A percentile compares a stretch with the other conserved stretches of the same genome.
These are phyloP conservation scores for Stipa capillata DNA, from an alignment of 176 grass and related monocot species.

Conservation along the genomic window DNA sequence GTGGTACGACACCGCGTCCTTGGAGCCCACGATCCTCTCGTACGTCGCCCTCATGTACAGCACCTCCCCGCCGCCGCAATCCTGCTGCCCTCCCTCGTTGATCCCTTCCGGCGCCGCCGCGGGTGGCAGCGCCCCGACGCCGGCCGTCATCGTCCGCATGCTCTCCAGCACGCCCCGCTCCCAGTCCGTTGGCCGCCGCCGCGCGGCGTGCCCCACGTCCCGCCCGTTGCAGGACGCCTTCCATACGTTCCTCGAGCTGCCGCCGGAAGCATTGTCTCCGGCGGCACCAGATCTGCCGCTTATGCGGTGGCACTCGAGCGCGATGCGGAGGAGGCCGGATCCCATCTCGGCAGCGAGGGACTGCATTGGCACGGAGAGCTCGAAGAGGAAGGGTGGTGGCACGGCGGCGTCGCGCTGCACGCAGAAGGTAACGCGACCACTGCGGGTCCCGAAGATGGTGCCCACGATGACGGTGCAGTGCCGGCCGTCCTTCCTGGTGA, in stretches of 20 bases:
- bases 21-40: slow-evolving; percentile 43
- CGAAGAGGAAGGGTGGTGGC: slow-evolving; percentile 50
- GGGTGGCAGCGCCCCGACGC: slow-evolving; percentile 31
- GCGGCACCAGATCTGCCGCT: not conserved
- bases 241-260: slow-evolving; percentile 11
- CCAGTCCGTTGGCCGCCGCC: slow-evolving; percentile 24
- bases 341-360: slow-evolving; percentile 40
- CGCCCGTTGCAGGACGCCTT: slow-evolving; percentile 48
- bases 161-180: slow-evolving; percentile 35
- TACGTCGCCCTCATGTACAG: slow-evolving; percentile 56
- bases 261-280: not conserved
- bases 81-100: not conserved
- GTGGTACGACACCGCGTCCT: slow-evolving; percentile 51
- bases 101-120: not conserved
- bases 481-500: not conserved
- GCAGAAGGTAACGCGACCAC: slow-evolving; percentile 43
- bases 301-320: slow-evolving; percentile 46
- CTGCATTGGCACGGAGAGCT: slow-evolving; percentile 44
- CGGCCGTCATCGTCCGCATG: slow-evolving; percentile 33
- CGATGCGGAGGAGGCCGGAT: slow-evolving; percentile 40
- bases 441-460: slow-evolving; percentile 49
- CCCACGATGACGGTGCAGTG: slow-evolving; percentile 44
- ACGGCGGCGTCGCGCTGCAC: slow-evolving; percentile 50
- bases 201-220: slow-evolving; percentile 27
- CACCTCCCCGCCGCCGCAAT: not conserved